Conservation (phyloP, 805 yeast species). For the Zygoascus tannicola region DNA sequence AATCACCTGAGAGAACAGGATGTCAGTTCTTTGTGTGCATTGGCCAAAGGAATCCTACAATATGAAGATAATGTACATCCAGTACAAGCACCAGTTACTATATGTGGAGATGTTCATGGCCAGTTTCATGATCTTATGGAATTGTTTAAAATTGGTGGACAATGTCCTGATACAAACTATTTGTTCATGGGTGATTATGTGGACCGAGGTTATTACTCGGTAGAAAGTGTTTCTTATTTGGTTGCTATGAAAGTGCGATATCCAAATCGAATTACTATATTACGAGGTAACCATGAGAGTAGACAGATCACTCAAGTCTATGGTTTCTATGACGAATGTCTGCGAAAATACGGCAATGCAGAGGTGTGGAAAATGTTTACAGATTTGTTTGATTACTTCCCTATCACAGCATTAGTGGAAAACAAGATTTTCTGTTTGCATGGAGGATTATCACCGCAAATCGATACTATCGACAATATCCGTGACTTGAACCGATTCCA, state of each 20-base stretch:
- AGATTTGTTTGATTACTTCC: conserved; percentile 89
- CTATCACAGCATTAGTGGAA: conserved; percentile 91
- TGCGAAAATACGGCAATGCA: conserved; percentile 88
- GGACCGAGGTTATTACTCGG: conserved; percentile 82
- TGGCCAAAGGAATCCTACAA: conserved; percentile 81
- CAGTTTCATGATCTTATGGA: conserved; percentile 96
- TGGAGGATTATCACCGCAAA: conserved; percentile 96
- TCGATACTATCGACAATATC: conserved; percentile 90
- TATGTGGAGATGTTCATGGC: conserved; percentile 96
- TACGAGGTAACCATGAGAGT: conserved; percentile 93
- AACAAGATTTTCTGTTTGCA: conserved; percentile 88
- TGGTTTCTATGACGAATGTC: conserved; percentile 93
- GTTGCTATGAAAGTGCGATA: conserved; percentile 93
- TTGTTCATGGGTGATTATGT: conserved; percentile 86
- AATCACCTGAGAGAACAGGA: conserved; percentile 56
- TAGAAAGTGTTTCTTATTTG: conserved; percentile 82
- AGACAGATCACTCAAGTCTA: conserved; percentile 95
- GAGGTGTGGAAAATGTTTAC: conserved; percentile 92
- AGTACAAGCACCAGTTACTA: conserved; percentile 88
- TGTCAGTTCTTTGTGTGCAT: conserved; percentile 69
- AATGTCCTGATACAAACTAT: conserved; percentile 88
- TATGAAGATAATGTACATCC: conserved; percentile 93
- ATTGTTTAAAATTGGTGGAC: conserved; percentile 89
- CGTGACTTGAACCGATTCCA: conserved; percentile 88
- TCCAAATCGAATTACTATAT: conserved; percentile 85